Percentiles rank a stretch among this genome's conserved stretches.
phyloP scores from a whole-genome alignment of 768 basidiomycete genomes.

The Amanita molliuscula region DNA sequence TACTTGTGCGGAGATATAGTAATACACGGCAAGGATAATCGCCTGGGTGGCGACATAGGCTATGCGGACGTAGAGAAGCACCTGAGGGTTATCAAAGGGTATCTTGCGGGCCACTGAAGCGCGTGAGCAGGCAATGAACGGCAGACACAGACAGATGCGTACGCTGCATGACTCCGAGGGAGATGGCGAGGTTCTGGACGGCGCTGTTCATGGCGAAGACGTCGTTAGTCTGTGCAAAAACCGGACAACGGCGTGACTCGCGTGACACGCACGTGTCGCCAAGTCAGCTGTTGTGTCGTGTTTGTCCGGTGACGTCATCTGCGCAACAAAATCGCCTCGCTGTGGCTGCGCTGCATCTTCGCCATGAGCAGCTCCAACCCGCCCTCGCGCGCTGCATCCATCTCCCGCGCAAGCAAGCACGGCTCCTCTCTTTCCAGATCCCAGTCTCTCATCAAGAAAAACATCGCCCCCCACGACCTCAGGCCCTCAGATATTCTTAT shows the following conservation, averaged over 20 bases:
- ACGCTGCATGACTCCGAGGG: conserved; percentile 92
- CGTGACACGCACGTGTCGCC: not conserved
- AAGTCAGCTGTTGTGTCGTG: not conserved
- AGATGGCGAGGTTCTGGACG: conserved; percentile 76
- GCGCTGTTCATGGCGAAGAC: conserved; percentile 54
- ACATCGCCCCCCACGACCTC: conserved; percentile 82
- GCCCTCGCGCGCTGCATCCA: conserved; percentile 66
- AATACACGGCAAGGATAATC: conserved; percentile 66
- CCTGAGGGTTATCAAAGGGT: conserved; percentile 80
- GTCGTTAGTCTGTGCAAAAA: not conserved
- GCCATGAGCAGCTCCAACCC: conserved; percentile 18
- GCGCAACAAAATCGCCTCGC: not conserved
- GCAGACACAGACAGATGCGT: conserved; percentile 7
- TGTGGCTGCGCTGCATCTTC: conserved; percentile 18
- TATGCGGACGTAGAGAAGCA: conserved; percentile 73
- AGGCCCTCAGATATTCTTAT: conserved; percentile 94
- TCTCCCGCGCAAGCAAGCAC: conserved; percentile 53
- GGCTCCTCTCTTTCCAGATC: conserved; percentile 69
- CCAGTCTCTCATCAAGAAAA: conserved; percentile 91
- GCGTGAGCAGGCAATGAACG: conserved; percentile 5
- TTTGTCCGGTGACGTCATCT: conserved; percentile 5
- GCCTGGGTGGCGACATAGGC: conserved; percentile 74
- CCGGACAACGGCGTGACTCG: conserved; percentile 1
- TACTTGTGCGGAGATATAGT: conserved; percentile 68
- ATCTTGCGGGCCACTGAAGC: conserved; percentile 77